Evolutionary conservation across 2,329 filamentous ascomycete species (phyloP).

Genomic region (Paracamarosporium sp.): DNA sequence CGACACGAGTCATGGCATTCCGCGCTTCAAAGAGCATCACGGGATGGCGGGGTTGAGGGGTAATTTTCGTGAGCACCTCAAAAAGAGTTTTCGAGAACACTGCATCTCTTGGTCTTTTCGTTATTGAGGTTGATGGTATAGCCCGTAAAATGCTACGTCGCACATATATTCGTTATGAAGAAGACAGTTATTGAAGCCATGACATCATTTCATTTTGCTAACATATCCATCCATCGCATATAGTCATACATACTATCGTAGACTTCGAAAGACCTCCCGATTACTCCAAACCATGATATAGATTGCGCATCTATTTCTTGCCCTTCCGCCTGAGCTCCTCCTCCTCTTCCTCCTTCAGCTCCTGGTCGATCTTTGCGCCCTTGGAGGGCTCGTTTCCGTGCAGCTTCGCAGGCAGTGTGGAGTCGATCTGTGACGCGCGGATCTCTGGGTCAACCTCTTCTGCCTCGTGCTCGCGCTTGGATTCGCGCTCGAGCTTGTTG

Average conservation of each 20-base stretch:
- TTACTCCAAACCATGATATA: not conserved
- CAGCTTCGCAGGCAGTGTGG: conserved; percentile 63
- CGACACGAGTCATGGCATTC: conserved; percentile 17
- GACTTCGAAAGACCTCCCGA: not conserved
- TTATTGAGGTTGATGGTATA: too few relatives aligned
- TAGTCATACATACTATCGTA: not conserved
- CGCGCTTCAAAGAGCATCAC: too few relatives aligned
- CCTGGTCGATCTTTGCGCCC: conserved; percentile 74
- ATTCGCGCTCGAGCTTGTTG: conserved; percentile 72
- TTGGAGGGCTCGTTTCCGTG: conserved; percentile 77
- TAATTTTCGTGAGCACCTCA: not conserved
- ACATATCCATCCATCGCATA: conserved; percentile 12
- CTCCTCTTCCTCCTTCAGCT: conserved; percentile 73
- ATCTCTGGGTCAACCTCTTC: conserved; percentile 39
- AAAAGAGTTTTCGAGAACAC: not conserved
- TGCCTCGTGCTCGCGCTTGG: conserved; percentile 57
- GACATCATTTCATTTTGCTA: conserved; percentile 8
- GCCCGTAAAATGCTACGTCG: too few relatives aligned
- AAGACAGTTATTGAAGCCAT: not conserved
- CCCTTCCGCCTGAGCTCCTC: conserved; percentile 69
- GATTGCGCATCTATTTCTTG: conserved; percentile 24
- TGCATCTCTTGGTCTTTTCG: too few relatives aligned
- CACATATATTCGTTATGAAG: not conserved
- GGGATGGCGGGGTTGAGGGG: not conserved
- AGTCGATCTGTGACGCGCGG: conserved; percentile 61